These are phyloP conservation scores for Rheum nobile DNA, from an alignment of 148 eudicot species.

Conservation along the genomic window DNA sequence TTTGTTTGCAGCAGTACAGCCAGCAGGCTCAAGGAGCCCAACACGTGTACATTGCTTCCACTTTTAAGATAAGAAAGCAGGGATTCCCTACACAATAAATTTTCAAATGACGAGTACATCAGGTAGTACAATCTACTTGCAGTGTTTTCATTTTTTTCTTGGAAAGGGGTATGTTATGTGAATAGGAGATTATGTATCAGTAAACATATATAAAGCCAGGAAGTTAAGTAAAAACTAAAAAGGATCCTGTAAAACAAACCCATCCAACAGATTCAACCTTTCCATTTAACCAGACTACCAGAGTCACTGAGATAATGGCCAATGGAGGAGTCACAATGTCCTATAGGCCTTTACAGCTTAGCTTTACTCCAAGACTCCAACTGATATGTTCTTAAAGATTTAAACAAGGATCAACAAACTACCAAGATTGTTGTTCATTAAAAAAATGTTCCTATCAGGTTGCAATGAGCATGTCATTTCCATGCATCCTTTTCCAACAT, in stretches of 20 bases:
- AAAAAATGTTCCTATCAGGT: neutral
- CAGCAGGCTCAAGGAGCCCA: slow-evolving; percentile 73
- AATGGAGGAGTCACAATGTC: neutral
- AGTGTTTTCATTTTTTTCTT: neutral
- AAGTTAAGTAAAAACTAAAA: neutral
- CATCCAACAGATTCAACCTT: neutral
- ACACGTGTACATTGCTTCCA: slow-evolving; percentile 65
- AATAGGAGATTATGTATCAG: neutral
- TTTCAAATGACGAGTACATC: slow-evolving; percentile 6
- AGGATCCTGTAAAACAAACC: neutral
- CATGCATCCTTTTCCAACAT: neutral
- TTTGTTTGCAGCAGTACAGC: slow-evolving; percentile 85
- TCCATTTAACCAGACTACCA: neutral
- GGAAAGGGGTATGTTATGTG: neutral
- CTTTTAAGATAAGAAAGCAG: slow-evolving; percentile 58
- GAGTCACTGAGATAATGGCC: neutral
- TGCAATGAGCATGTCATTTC: neutral
- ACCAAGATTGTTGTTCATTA: neutral
- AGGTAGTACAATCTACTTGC: neutral
- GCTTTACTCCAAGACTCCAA: neutral
- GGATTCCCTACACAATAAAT: slow-evolving; percentile 53
- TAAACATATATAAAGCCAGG: neutral
- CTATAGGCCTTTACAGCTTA: neutral
- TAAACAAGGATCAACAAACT: neutral
- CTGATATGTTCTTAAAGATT: neutral